A percentile compares a stretch with the other conserved stretches of the same genome.
Conservation (phyloP, 306 rosid species). For the Sphenostylis stenocarpa region DNA sequence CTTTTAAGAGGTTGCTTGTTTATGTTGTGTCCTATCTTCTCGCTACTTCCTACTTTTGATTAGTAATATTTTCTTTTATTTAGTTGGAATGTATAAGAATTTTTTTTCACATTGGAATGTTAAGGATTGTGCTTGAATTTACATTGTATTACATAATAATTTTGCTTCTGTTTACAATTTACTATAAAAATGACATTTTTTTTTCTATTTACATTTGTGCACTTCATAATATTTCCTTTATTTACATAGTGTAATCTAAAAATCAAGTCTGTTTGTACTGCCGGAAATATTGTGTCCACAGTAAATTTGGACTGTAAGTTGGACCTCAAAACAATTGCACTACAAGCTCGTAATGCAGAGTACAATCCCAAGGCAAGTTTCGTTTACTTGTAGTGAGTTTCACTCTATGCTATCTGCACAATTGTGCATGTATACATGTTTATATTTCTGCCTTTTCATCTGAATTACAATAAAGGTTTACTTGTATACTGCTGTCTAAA, state of each 20-base stretch:
- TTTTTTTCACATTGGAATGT: neutral
- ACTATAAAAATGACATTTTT: too few relatives aligned
- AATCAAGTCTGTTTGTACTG: conserved; percentile 18
- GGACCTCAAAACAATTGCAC: conserved; percentile 90
- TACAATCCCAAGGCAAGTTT: conserved; percentile 91
- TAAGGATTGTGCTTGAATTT: neutral
- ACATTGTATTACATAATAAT: neutral
- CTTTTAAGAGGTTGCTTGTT: neutral
- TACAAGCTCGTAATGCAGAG: conserved; percentile 95
- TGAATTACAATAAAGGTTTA: neutral
- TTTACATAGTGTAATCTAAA: conserved; percentile 5
- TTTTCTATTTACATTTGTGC: too few relatives aligned
- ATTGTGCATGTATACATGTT: neutral
- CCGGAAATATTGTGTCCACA: conserved; percentile 88
- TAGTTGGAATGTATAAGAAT: neutral
- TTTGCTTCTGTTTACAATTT: neutral
- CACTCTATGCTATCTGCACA: neutral
- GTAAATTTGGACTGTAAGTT: conserved; percentile 92
- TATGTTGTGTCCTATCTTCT: neutral
- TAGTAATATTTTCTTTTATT: neutral
- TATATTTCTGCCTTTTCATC: neutral
- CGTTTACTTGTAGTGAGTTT: neutral
- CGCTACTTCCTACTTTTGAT: neutral
- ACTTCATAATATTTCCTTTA: neutral
- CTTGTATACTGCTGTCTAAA: neutral